Percentiles rank a stretch among this genome's conserved stretches.
Evolutionary conservation across 139 green algal genomes (phyloP).

Genomic region (Chlamydomonas sp.): DNA sequence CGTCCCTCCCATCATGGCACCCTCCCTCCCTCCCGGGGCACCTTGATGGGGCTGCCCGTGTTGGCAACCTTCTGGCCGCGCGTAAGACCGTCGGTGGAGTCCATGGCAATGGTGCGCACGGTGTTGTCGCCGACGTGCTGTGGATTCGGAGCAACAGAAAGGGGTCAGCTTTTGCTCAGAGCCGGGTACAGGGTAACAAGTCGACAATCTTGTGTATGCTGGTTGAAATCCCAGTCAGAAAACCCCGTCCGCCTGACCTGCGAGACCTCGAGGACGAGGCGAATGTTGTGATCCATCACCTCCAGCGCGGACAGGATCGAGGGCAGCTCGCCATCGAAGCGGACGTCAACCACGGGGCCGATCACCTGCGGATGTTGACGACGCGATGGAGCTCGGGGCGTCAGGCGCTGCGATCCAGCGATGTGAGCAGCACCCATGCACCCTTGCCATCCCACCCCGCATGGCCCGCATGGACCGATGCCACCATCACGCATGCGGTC

Average conservation of each 20-base stretch:
- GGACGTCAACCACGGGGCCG: conserved; percentile 95
- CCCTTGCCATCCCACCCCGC: too few relatives aligned
- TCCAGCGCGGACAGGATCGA: conserved; percentile 87
- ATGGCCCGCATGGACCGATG: too few relatives aligned
- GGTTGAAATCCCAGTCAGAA: too few relatives aligned
- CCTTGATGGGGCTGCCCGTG: conserved; percentile 90
- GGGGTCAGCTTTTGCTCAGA: too few relatives aligned
- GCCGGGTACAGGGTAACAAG: too few relatives aligned
- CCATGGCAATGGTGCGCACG: conserved; percentile 97
- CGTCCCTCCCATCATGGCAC: too few relatives aligned
- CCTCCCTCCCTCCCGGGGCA: too few relatives aligned
- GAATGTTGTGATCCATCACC: conserved; percentile 72
- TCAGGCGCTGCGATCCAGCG: background rate
- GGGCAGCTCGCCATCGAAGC: conserved; percentile 92
- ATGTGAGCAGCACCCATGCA: background rate
- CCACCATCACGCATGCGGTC: background rate
- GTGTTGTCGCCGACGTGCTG: conserved; percentile 98
- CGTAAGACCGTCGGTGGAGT: conserved; percentile 91
- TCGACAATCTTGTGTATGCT: too few relatives aligned
- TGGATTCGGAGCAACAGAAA: too few relatives aligned
- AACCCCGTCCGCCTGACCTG: too few relatives aligned
- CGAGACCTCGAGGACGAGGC: conserved; percentile 95
- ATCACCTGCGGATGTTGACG: conserved; percentile 90
- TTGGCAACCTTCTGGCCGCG: conserved; percentile 87
- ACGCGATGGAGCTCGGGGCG: too few relatives aligned